A percentile compares a stretch with the other conserved stretches of the same genome.
These are phyloP conservation scores for Brachypodium distachyon DNA, from an alignment of 202 grass and related monocot genomes.

Conservation along the genomic window DNA sequence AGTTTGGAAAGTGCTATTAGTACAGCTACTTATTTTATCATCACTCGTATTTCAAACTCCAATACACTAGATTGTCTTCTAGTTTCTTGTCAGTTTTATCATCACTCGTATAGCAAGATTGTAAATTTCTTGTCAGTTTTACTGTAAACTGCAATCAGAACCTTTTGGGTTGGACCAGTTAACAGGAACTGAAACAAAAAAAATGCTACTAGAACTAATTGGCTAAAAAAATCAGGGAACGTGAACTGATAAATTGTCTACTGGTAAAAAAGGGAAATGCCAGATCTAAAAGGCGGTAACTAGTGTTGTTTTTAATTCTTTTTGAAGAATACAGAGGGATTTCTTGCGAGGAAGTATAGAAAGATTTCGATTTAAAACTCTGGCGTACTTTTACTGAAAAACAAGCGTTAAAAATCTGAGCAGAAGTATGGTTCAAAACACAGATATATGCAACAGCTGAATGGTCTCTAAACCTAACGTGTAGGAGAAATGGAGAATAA, in stretches of 20 bases:
- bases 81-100: too few species aligned
- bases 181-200: neutral
- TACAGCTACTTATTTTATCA: neutral
- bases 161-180: neutral
- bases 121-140: too few species aligned
- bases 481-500: conserved; percentile 48
- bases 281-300: neutral
- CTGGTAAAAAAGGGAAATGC: neutral
- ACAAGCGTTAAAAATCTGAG: neutral
- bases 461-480: conserved; percentile 1
- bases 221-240: neutral
- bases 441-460: neutral
- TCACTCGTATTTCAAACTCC: too few species aligned
- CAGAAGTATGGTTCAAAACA: neutral
- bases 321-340: too few species aligned
- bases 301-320: neutral
- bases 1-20: neutral
- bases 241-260: neutral
- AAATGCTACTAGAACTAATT: neutral
- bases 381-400: neutral
- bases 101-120: too few species aligned
- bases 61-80: too few species aligned
- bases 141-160: too few species aligned
- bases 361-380: neutral
- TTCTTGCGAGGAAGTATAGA: neutral